Percentiles rank a stretch among this genome's conserved stretches.
These are phyloP conservation scores for Domatiomyces catenatus DNA, from an alignment of 2,329 filamentous ascomycete species.

Conservation along the genomic window DNA sequence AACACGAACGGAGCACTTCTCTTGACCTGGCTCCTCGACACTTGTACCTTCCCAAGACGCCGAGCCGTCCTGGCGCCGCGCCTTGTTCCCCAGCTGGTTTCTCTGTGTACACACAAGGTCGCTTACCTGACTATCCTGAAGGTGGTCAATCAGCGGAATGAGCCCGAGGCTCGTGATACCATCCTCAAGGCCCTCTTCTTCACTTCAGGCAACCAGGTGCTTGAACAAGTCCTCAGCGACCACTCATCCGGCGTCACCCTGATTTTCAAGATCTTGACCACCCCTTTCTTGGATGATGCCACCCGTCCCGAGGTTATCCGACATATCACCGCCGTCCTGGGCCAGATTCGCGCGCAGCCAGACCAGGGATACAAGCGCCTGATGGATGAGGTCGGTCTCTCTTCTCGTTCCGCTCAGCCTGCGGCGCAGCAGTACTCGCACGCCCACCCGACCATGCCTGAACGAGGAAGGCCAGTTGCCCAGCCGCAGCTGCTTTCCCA, in stretches of 20 bases:
- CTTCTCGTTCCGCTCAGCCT: slow-evolving; percentile 28
- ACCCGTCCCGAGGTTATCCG: slow-evolving; percentile 80
- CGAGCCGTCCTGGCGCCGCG: slow-evolving; percentile 83
- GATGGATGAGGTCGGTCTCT: slow-evolving; percentile 95
- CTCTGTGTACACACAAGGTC: slow-evolving; percentile 96
- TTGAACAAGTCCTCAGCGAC: slow-evolving; percentile 83
- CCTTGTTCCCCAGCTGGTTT: slow-evolving; percentile 80
- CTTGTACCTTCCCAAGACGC: slow-evolving; percentile 84
- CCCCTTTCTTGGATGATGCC: slow-evolving; percentile 87
- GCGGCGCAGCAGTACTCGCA: slow-evolving; percentile 26
- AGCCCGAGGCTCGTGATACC: slow-evolving; percentile 77
- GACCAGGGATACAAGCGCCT: slow-evolving; percentile 93
- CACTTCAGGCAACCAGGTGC: slow-evolving; percentile 64
- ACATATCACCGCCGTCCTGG: slow-evolving; percentile 75
- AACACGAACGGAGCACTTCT: slow-evolving; percentile 90
- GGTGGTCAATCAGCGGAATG: slow-evolving; percentile 94
- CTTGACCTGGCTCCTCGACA: slow-evolving; percentile 95
- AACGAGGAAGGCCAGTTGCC: slow-evolving; percentile 28
- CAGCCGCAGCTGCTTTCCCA: slow-evolving; percentile 21
- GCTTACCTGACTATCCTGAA: slow-evolving; percentile 94
- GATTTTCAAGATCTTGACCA: slow-evolving; percentile 97
- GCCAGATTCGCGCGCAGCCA: slow-evolving; percentile 82
- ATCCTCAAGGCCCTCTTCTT: slow-evolving; percentile 89
- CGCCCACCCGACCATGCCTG: slow-evolving; percentile 23
- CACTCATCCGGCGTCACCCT: slow-evolving; percentile 84